phyloP scores from a whole-genome alignment of 1,284 basidiomycete genomes.

The Cutaneotrichosporon sp. region DNA sequence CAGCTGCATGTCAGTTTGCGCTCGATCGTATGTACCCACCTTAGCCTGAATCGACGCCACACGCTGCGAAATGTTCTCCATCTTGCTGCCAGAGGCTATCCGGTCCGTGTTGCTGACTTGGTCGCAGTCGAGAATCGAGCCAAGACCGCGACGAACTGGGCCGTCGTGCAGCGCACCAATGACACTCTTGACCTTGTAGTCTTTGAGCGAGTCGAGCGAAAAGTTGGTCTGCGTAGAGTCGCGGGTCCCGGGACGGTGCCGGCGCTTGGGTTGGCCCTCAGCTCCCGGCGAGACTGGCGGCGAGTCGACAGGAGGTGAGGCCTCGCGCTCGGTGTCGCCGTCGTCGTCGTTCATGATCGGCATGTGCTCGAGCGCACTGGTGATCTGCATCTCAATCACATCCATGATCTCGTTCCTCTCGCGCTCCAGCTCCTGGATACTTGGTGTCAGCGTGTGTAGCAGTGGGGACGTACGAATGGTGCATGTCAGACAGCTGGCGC shows the following conservation, averaged over 20 bases:
- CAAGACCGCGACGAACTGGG: slow-evolving; percentile 12
- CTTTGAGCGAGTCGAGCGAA: slow-evolving; percentile 16
- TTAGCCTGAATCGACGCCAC: slow-evolving; percentile 32
- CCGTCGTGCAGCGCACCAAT: slow-evolving; percentile 21
- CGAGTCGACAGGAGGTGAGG: slow-evolving; percentile 3
- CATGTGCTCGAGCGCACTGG: slow-evolving; percentile 29
- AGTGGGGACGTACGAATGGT: slow-evolving; percentile 30
- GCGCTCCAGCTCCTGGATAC: slow-evolving; percentile 44
- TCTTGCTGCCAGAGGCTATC: slow-evolving; percentile 10
- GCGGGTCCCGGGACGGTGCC: slow-evolving; percentile 18
- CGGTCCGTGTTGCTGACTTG: slow-evolving; percentile 17
- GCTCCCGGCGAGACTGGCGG: slow-evolving; percentile 6
- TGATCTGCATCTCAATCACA: slow-evolving; percentile 42
- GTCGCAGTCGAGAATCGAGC: slow-evolving; percentile 17
- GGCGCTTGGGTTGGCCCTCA: neutral
- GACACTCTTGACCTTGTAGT: slow-evolving; percentile 17
- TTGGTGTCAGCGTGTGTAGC: slow-evolving; percentile 6
- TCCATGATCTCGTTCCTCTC: slow-evolving; percentile 46
- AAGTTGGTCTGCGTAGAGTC: slow-evolving; percentile 22
- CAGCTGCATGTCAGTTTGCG: slow-evolving; percentile 9
- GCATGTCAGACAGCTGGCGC: slow-evolving; percentile 47
- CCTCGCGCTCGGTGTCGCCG: neutral
- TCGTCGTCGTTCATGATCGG: slow-evolving; percentile 7
- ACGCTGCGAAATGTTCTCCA: slow-evolving; percentile 26
- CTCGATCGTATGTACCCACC: slow-evolving; percentile 8